These are phyloP conservation scores for Talaromyces marneffei DNA, from an alignment of 2,329 filamentous ascomycete genomes.

Conservation along the genomic window DNA sequence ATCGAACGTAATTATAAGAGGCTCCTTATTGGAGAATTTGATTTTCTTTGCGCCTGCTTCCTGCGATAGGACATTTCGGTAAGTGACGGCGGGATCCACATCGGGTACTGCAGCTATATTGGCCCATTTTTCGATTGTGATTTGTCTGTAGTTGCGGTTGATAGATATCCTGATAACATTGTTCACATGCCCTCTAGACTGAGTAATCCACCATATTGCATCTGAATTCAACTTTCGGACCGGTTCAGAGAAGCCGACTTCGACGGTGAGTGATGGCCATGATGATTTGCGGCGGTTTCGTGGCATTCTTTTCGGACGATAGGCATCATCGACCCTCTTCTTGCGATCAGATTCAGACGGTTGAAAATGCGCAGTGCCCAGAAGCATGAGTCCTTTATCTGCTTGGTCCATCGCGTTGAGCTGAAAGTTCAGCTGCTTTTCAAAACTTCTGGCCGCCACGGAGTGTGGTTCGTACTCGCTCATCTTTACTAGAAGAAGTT, in stretches of 20 bases:
- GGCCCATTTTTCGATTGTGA: background rate
- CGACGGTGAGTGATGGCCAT: background rate
- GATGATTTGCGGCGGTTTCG: background rate
- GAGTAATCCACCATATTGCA: background rate
- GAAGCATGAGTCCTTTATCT: background rate
- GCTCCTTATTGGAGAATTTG: background rate
- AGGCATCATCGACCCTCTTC: background rate
- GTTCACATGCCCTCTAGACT: background rate
- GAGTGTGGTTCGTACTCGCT: background rate
- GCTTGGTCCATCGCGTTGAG: background rate
- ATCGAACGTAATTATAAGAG: background rate
- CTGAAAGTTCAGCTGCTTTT: background rate
- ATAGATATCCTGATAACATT: background rate
- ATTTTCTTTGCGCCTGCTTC: background rate
- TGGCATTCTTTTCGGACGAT: background rate
- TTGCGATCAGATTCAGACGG: background rate
- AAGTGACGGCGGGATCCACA: too few relatives aligned
- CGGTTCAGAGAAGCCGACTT: background rate
- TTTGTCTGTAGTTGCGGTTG: background rate
- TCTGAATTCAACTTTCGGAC: background rate
- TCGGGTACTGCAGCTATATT: background rate
- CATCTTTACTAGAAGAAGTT: slow-evolving; percentile 1
- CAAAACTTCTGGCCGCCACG: background rate
- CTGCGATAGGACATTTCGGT: background rate
- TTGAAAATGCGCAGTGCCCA: background rate